Base-by-base conservation (phyloP, 164 flowering plant genomes). In the Liquidambar formosana region DNA sequence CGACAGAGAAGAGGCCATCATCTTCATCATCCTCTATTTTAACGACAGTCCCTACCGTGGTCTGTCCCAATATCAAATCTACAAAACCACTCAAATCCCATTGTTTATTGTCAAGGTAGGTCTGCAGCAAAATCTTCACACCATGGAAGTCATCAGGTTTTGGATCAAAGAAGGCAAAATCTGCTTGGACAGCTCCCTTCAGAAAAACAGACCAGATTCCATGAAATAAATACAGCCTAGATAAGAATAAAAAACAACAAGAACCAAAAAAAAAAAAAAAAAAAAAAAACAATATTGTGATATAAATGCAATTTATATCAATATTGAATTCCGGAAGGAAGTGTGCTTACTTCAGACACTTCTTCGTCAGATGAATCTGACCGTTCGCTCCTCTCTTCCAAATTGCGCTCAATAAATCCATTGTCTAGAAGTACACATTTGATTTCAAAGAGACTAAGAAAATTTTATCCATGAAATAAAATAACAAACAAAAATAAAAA, bases 1-100 rank as follows among this genome's bases (percentile, higher is more conserved):
- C 76, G 43, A 93, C 59, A 60, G 92, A 77, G 64, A 81, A 96
- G 8, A 86, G 64, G 18, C 80, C 82, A 70, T 88, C 79, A 66
- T 93, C 99, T 73, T 93, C 99, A 57, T 80, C 93, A 25, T 74
- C 87, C 79, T 91, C 96, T 25, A 91, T 63, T 74, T 89, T 91
- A 47, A 93, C 85, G 45, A 93, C 90, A n/a, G 94, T 90, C 23
- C 99, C 99, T 0, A 96, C 99, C 10, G 96, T 91, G n/a, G 93
- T 82, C 77, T 96, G 98, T 21, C 69, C 91, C 80, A 93, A 51
- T 71, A 96, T 89, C 77, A 96, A 71, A 77, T 92, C 98, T 4
- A 89, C 94, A 70, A 96, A 90, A 43, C 89, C 89, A 71, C 90
- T 90, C 77, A 89, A 74, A 84, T 93, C 95, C 99, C 98, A 96